Evolutionary conservation across 768 basidiomycete species (phyloP).

Genomic region (Kwoniella dendrophila): DNA sequence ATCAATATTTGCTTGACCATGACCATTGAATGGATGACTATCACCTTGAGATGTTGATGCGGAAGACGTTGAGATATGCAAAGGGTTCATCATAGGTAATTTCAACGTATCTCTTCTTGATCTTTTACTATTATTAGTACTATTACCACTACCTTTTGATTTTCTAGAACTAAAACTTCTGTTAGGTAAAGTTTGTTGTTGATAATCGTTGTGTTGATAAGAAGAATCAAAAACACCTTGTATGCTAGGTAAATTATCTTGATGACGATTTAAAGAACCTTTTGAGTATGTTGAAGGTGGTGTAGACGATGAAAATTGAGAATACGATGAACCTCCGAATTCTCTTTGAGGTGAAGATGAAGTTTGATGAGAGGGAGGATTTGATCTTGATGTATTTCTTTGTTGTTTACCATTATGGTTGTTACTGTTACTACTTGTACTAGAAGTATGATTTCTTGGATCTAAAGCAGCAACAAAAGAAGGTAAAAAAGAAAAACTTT

Average conservation of each 20-base stretch:
- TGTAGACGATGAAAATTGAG: slow-evolving; percentile 10
- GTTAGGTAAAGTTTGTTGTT: too few relatives aligned
- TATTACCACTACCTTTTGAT: not conserved
- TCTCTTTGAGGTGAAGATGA: not conserved
- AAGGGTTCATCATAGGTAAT: slow-evolving; percentile 19
- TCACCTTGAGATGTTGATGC: not conserved
- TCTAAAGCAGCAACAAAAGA: slow-evolving; percentile 7
- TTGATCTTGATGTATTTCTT: not conserved
- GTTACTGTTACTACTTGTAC: not conserved
- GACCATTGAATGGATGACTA: not conserved
- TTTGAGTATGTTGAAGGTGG: slow-evolving; percentile 10
- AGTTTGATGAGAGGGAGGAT: not conserved
- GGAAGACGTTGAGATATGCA: too few relatives aligned
- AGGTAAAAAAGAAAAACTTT: slow-evolving; percentile 2
- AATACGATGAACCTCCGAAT: not conserved
- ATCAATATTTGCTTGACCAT: too few relatives aligned
- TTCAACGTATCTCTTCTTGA: slow-evolving; percentile 13
- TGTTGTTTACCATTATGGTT: not conserved
- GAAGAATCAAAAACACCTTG: slow-evolving; percentile 20
- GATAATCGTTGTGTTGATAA: too few relatives aligned
- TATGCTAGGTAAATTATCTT: slow-evolving; percentile 8
- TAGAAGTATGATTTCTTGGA: not conserved
- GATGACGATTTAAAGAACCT: slow-evolving; percentile 13
- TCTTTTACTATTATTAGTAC: not conserved
- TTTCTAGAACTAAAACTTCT: too few relatives aligned